A percentile compares a stretch with the other conserved stretches of the same genome.
These are phyloP conservation scores for Mycena citricolor DNA, from an alignment of 1,284 basidiomycete genomes.

Conservation along the genomic window DNA sequence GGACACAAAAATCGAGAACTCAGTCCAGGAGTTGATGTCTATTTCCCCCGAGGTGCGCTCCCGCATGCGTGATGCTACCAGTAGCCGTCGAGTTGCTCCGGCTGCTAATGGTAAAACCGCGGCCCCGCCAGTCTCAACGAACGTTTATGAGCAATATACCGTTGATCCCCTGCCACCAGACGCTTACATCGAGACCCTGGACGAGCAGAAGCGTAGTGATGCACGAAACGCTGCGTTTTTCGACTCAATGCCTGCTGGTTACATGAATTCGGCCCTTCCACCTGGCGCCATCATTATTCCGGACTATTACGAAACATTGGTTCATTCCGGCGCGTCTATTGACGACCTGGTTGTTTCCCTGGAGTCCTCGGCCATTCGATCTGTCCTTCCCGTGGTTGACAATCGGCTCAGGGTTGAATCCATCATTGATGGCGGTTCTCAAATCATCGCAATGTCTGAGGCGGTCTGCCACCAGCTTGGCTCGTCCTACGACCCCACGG, in stretches of 20 bases:
- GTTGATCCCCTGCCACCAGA: too few relatives aligned
- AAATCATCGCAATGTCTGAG: slow-evolving; percentile 16
- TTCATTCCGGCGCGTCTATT: not conserved
- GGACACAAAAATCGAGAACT: too few relatives aligned
- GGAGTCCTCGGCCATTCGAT: slow-evolving; percentile 10
- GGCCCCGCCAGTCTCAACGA: too few relatives aligned
- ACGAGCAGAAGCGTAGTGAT: not conserved
- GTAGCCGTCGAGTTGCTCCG: too few relatives aligned
- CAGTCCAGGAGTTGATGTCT: too few relatives aligned
- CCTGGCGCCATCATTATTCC: slow-evolving; percentile 8
- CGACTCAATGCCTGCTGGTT: slow-evolving; percentile 5
- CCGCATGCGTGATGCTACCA: too few relatives aligned
- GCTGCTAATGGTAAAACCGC: too few relatives aligned
- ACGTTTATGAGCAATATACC: too few relatives aligned
- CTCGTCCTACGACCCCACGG: slow-evolving; percentile 11
- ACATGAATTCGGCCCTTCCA: not conserved
- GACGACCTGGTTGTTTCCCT: slow-evolving; percentile 4
- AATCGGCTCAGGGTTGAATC: slow-evolving; percentile 6
- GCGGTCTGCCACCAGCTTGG: slow-evolving; percentile 7
- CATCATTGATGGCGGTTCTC: slow-evolving; percentile 13
- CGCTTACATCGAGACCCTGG: slow-evolving; percentile 2
- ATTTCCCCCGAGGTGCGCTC: too few relatives aligned
- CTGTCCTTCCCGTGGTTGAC: slow-evolving; percentile 9
- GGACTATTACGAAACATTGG: slow-evolving; percentile 3
- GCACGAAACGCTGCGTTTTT: not conserved